Evolutionary conservation across 305 asterid species (phyloP), one percentile per base, ranked within the genome.

Genomic region (Ajuga reptans): DNA sequence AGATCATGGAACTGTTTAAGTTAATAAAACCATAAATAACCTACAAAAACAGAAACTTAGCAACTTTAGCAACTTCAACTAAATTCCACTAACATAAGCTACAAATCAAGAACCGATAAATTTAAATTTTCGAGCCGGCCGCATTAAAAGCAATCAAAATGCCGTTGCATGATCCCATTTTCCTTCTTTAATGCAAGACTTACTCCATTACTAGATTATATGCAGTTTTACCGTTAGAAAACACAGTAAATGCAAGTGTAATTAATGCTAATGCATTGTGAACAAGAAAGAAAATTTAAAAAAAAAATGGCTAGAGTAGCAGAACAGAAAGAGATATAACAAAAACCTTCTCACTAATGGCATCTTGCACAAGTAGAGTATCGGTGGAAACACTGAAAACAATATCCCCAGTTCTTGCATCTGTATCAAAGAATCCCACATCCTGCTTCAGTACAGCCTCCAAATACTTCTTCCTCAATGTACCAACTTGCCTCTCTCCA

Each of bases 391-490:
- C 91, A 69, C 96, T 88, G 74, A 94, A 94, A 77, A 94, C 99
- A 57, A 94, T 87, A 79, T 94, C 99, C n/a, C 99, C 99, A 0
- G 99, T 94, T 80, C 98, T 79, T 24, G 99, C 99, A 79, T 94
- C 99, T 3, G 99, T 94, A 51, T 94, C 99, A 60, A 87, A 94
- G 79, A 94, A 94, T 18, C 99, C 99, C 14, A 94, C 99, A 46
- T 94, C 99, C 75, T 94, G 99, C 78, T 89, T 91, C 86, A 94
- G 64, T 12, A 89, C 98, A 0, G 99, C 90, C 75, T 94, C 99
- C 77, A 94, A 80, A 82, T 94, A 94, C 77, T 86, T 94, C 86
- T 84, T 89, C 83, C 98, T 83, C 79, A 91, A 37, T 1, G 96
- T 78, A 31, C 95, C 94, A 3, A 86, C 92, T 78, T 94, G 99